Evolutionary conservation across 345 rosid species (phyloP).

Genomic region (Populus davidiana): DNA sequence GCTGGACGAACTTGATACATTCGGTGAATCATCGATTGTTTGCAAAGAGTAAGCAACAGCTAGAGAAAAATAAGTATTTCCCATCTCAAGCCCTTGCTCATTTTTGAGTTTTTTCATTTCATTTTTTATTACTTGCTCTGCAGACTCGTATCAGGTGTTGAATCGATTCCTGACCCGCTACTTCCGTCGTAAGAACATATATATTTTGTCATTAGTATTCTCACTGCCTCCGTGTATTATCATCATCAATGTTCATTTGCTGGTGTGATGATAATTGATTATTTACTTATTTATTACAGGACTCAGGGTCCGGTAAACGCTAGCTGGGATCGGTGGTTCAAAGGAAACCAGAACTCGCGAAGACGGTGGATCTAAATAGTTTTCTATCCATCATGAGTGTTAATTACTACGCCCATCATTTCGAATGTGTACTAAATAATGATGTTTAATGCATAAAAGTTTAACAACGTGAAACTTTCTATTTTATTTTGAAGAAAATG

Average conservation of each 20-base stretch:
- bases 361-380: slow-evolving; percentile 38
- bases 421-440: neutral
- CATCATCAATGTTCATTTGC: neutral
- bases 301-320: slow-evolving; percentile 27
- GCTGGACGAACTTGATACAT: slow-evolving; percentile 37
- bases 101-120: neutral
- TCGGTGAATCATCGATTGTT: slow-evolving; percentile 41
- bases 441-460: neutral
- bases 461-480: neutral
- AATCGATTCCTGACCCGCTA: slow-evolving; percentile 40
- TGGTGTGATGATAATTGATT: neutral
- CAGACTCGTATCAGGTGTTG: slow-evolving; percentile 38
- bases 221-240: neutral
- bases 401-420: neutral
- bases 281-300: slow-evolving; percentile 1
- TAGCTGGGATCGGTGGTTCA: slow-evolving; percentile 50
- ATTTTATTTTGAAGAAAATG: neutral
- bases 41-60: slow-evolving; percentile 37
- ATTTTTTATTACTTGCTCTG: neutral
- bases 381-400: too few relatives aligned
- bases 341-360: slow-evolving; percentile 28
- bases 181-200: slow-evolving; percentile 35
- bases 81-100: neutral
- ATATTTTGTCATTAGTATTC: too few relatives aligned
- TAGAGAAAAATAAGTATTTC: neutral